A percentile compares a stretch with the other conserved stretches of the same genome.
Conservation (phyloP, 169 alveolate genomes). For the Toxoplasma gondii region DNA sequence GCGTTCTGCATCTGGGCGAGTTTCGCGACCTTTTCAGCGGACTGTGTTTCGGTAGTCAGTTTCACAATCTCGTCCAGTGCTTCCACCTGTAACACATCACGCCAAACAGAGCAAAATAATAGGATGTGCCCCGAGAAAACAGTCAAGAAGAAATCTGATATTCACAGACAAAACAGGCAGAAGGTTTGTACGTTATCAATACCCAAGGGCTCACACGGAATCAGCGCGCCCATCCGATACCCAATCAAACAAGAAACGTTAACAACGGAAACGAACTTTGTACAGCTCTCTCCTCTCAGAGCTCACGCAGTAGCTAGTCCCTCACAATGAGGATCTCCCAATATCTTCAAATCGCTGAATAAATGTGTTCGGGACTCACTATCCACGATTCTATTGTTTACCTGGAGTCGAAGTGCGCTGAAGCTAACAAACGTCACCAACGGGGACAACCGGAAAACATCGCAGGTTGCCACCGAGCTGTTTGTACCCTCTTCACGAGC, state of each 20-base stretch:
- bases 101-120: background rate
- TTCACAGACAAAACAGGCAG: too few species aligned
- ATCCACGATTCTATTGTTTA: background rate
- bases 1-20: background rate
- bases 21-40: background rate
- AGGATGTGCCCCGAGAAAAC: background rate
- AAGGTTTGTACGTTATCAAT: too few species aligned
- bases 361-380: too few species aligned
- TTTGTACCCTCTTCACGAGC: slow-evolving; percentile 54
- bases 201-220: too few species aligned
- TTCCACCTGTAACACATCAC: background rate
- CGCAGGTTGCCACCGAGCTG: slow-evolving; percentile 44
- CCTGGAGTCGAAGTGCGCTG: slow-evolving; percentile 62
- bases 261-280: too few species aligned
- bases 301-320: too few species aligned
- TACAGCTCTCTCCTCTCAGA: too few species aligned
- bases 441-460: slow-evolving; percentile 60
- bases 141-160: background rate
- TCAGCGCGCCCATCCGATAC: too few species aligned
- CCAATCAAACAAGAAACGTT: too few species aligned
- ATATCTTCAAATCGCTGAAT: too few species aligned
- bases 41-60: background rate
- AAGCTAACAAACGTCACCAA: slow-evolving; percentile 57
- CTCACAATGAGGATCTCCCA: too few species aligned
- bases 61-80: slow-evolving; percentile 19